A percentile compares a stretch with the other conserved stretches of the same genome.
Evolutionary conservation across 176 grass and related monocot species (phyloP).

Genomic region (Oryza australiensis): DNA sequence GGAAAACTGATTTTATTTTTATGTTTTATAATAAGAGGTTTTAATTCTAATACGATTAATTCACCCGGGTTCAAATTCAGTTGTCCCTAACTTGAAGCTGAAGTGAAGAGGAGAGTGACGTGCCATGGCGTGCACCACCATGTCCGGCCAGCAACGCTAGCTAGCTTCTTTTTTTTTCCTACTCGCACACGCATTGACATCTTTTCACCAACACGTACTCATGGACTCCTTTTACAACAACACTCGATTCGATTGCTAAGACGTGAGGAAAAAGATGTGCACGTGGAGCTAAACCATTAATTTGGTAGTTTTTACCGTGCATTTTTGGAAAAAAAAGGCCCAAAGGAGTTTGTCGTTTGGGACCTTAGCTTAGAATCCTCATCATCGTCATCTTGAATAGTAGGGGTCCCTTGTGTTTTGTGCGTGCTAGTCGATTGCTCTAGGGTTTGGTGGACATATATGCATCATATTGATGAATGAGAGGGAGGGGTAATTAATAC

Average conservation of each 20-base stretch:
- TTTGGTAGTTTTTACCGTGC: background rate
- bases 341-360: background rate
- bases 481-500: background rate
- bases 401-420: background rate
- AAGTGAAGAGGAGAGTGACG: constrained; percentile 31
- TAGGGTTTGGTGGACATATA: background rate
- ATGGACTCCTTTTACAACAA: background rate
- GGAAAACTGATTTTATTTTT: too few relatives aligned
- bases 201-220: background rate
- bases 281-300: constrained; percentile 22
- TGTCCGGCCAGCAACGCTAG: background rate
- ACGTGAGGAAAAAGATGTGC: background rate
- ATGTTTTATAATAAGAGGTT: too few relatives aligned
- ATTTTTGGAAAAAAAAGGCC: background rate
- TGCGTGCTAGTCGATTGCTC: background rate
- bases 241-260: background rate
- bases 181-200: background rate
- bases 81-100: constrained; percentile 8
- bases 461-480: background rate
- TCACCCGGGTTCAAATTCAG: background rate
- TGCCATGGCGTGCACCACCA: background rate
- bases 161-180: background rate
- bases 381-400: background rate
- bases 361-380: constrained; percentile 15
- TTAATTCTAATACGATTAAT: too few relatives aligned